Conservation (phyloP, 768 basidiomycete species). For the Austroboletus festivus region DNA sequence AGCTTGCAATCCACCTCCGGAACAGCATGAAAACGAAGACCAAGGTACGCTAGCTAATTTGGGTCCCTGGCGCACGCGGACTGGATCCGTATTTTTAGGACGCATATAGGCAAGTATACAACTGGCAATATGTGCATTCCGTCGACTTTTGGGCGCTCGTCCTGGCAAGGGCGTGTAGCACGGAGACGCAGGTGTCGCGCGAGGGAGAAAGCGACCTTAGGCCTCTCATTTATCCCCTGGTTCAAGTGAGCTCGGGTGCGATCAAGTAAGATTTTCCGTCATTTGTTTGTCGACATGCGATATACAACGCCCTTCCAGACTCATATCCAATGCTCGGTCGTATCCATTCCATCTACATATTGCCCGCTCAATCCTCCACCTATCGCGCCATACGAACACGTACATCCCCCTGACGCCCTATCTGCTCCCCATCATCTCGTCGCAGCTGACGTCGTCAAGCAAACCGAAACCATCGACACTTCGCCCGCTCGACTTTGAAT, state of each 20-base stretch:
- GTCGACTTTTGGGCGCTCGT: slow-evolving; percentile 96
- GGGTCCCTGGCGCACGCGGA: slow-evolving; percentile 2
- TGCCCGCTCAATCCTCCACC: slow-evolving; percentile 80
- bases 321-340: slow-evolving; percentile 86
- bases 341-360: slow-evolving; percentile 95
- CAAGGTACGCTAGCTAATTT: slow-evolving; percentile 50
- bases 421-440: slow-evolving; percentile 81
- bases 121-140: slow-evolving; percentile 97
- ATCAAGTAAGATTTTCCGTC: slow-evolving; percentile 87
- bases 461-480: slow-evolving; percentile 83
- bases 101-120: slow-evolving; percentile 91
- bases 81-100: slow-evolving; percentile 48
- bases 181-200: slow-evolving; percentile 47
- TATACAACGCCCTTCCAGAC: slow-evolving; percentile 50
- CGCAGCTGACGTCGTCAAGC: slow-evolving; percentile 61
- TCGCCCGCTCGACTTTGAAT: slow-evolving; percentile 85
- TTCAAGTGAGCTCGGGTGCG: slow-evolving; percentile 91
- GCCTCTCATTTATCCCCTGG: slow-evolving; percentile 91
- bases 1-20: slow-evolving; percentile 88
- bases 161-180: slow-evolving; percentile 75
- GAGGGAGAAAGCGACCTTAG: slow-evolving; percentile 73
- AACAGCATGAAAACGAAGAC: slow-evolving; percentile 88
- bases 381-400: slow-evolving; percentile 77
- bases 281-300: too few relatives aligned
- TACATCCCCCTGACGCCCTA: slow-evolving; percentile 88